Conservation (phyloP, 257 asterid species). For the Nicotiana sylvestris region DNA sequence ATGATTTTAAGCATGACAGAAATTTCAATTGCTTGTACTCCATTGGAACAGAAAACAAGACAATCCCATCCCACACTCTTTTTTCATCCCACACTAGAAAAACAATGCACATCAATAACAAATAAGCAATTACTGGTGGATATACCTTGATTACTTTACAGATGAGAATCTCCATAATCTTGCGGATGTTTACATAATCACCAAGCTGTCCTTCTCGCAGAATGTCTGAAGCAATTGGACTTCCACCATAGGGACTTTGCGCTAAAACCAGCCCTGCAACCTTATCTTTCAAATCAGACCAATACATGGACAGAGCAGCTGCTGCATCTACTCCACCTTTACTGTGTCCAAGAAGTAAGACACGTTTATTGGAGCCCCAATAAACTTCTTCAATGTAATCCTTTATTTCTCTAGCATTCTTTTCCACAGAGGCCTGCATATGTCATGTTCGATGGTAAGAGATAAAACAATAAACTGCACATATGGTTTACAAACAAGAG, state of each 20-base stretch:
- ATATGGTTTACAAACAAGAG: background rate
- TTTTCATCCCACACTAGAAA: background rate
- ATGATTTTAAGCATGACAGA: background rate
- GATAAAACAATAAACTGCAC: background rate
- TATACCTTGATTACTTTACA: constrained; percentile 95
- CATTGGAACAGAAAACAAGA: background rate
- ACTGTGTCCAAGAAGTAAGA: constrained; percentile 94
- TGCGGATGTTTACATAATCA: constrained; percentile 89
- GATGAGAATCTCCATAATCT: constrained; percentile 88
- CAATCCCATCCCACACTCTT: background rate
- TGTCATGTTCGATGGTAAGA: constrained; percentile 9
- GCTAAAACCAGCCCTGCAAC: constrained; percentile 90
- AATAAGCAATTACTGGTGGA: background rate
- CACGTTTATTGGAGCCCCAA: constrained; percentile 83
- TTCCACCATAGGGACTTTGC: constrained; percentile 97
- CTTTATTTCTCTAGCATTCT: constrained; percentile 88
- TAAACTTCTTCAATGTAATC: constrained; percentile 85
- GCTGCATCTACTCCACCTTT: constrained; percentile 97
- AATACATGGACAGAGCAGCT: constrained; percentile 86
- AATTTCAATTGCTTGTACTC: background rate
- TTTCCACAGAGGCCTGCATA: constrained; percentile 80
- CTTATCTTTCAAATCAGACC: constrained; percentile 88
- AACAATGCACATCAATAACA: background rate
- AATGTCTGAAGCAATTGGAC: constrained; percentile 94
- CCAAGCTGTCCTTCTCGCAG: constrained; percentile 95